Evolutionary conservation across 2,329 filamentous ascomycete genomes (phyloP).

Genomic region (Fusarium cyanostomum): DNA sequence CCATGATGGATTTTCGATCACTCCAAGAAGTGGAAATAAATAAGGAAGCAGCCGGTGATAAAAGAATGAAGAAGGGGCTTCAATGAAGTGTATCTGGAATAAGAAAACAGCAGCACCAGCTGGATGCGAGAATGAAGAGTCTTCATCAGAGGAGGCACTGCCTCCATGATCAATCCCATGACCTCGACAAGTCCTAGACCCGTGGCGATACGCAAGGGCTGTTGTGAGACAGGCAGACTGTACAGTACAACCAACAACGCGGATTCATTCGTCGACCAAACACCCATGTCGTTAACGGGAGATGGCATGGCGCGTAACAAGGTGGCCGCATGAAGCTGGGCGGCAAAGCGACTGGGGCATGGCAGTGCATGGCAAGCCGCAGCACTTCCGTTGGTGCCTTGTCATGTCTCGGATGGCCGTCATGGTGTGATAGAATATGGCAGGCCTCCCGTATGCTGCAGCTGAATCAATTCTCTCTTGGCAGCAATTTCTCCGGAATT

Average conservation of each 20-base stretch:
- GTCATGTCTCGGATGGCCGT: neutral
- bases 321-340: slow-evolving; percentile 5
- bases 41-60: neutral
- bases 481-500: neutral
- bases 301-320: slow-evolving; percentile 18
- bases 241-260: neutral
- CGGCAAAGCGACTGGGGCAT: slow-evolving; percentile 8
- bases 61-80: neutral
- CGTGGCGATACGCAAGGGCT: neutral
- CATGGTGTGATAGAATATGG: neutral
- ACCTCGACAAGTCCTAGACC: slow-evolving; percentile 4
- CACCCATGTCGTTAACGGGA: slow-evolving; percentile 3
- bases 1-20: slow-evolving; percentile 19
- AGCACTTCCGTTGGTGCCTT: slow-evolving; percentile 9
- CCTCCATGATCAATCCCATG: slow-evolving; percentile 3
- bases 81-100: neutral
- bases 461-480: neutral
- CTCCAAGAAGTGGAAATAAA: neutral
- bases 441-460: neutral
- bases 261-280: neutral
- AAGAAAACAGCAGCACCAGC: neutral
- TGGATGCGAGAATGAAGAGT: neutral
- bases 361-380: neutral
- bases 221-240: neutral
- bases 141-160: slow-evolving; percentile 10